These are phyloP conservation scores for Candida sp. DNA, from an alignment of 1,139 yeast species.

Conservation along the genomic window DNA sequence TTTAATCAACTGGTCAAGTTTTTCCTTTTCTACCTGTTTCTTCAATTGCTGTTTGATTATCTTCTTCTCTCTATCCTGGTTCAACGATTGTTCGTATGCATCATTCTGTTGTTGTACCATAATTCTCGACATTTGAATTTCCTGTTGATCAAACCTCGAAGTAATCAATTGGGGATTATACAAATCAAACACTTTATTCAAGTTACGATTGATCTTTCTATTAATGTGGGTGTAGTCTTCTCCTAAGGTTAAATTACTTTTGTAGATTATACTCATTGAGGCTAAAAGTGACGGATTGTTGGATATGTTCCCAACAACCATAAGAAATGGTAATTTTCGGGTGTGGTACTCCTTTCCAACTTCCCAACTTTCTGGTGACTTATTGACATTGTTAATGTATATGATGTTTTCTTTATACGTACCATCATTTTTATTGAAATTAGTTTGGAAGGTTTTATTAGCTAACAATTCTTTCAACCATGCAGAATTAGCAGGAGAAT, in stretches of 20 bases:
- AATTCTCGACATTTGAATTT: constrained; percentile 47
- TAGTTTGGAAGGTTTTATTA: constrained; percentile 22
- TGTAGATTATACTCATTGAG: constrained; percentile 51
- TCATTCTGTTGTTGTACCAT: constrained; percentile 56
- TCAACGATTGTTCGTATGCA: constrained; percentile 50
- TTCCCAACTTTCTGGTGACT: constrained; percentile 49
- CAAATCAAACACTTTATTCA: constrained; percentile 33
- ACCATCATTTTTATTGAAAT: constrained; percentile 33
- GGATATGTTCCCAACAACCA: constrained; percentile 49
- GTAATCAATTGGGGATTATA: constrained; percentile 53
- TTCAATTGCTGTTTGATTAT: constrained; percentile 27
- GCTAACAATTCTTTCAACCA: constrained; percentile 27
- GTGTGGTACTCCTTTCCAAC: constrained; percentile 43
- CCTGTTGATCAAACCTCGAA: constrained; percentile 50
- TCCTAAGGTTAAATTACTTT: constrained; percentile 21
- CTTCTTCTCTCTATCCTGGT: constrained; percentile 40
- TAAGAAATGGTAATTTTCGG: constrained; percentile 40
- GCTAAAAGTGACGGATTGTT: constrained; percentile 47
- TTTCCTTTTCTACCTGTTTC: constrained; percentile 11
- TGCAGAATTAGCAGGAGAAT: constrained; percentile 20
- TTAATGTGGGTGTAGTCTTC: constrained; percentile 16
- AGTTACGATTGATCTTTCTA: constrained; percentile 27
- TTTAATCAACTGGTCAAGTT: constrained; percentile 8
- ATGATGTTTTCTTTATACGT: constrained; percentile 37
- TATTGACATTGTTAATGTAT: constrained; percentile 34